Conservation (phyloP, 1,284 basidiomycete genomes). For the Trametes hirsuta region DNA sequence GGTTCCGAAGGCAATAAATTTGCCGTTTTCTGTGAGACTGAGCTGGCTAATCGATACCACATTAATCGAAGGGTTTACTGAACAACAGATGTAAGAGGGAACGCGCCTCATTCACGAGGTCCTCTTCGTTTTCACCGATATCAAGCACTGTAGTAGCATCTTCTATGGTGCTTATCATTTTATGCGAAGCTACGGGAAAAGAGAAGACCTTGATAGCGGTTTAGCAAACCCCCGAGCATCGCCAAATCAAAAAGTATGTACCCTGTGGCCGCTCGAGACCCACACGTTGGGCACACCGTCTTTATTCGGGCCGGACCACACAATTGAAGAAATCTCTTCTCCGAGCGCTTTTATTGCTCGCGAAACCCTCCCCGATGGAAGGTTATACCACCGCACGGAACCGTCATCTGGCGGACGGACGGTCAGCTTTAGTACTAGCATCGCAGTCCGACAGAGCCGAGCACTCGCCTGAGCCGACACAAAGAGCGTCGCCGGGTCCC, state of each 20-base stretch:
- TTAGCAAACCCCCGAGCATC: background rate
- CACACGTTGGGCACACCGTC: constrained; percentile 52
- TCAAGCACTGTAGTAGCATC: constrained; percentile 52
- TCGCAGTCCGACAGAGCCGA: background rate
- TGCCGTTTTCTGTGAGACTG: constrained; percentile 55
- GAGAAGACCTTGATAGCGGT: constrained; percentile 23
- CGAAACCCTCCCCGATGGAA: constrained; percentile 59
- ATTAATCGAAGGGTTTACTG: background rate
- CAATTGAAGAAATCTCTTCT: constrained; percentile 62
- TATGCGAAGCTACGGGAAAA: constrained; percentile 28
- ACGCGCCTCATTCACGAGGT: constrained; percentile 69
- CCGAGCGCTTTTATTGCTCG: constrained; percentile 65
- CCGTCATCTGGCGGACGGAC: constrained; percentile 58
- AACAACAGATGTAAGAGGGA: background rate
- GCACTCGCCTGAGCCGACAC: constrained; percentile 32
- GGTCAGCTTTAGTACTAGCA: background rate
- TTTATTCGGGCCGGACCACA: constrained; percentile 44
- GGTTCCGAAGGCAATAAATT: constrained; percentile 65
- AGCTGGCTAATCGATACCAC: constrained; percentile 55
- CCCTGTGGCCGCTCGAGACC: constrained; percentile 63
- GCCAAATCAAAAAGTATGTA: constrained; percentile 32
- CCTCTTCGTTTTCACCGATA: constrained; percentile 54
- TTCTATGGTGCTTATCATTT: constrained; percentile 33
- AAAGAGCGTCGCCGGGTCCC: constrained; percentile 17
- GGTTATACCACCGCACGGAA: constrained; percentile 64